phyloP scores from a whole-genome alignment of 805 yeast genomes.

The Sugiyamaella americana region DNA sequence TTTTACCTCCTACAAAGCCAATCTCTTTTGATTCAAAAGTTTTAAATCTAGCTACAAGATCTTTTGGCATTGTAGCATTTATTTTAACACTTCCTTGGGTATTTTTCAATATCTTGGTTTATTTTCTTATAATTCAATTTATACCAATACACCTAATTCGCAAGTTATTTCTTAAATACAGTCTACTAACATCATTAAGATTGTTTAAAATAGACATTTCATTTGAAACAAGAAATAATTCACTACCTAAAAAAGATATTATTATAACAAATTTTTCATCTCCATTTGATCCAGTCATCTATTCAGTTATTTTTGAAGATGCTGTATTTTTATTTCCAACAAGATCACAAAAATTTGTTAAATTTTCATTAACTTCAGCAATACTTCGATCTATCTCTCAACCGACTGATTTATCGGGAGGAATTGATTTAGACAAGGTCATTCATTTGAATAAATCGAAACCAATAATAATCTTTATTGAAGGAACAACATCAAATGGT shows the following conservation, averaged over 20 bases:
- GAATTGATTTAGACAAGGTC: neutral
- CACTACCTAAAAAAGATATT: slow-evolving; percentile 40
- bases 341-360: neutral
- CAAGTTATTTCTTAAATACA: slow-evolving; percentile 5
- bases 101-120: slow-evolving; percentile 5
- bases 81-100: slow-evolving; percentile 15
- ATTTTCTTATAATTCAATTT: slow-evolving; percentile 11
- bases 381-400: neutral
- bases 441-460: slow-evolving; percentile 21
- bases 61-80: neutral
- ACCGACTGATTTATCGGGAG: neutral
- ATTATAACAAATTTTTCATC: slow-evolving; percentile 52
- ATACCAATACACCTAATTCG: slow-evolving; percentile 7
- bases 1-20: slow-evolving; percentile 46
- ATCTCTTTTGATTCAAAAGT: neutral
- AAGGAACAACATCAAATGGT: slow-evolving; percentile 85
- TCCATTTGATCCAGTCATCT: slow-evolving; percentile 50
- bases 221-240: neutral
- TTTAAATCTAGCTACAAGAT: neutral
- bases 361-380: neutral
- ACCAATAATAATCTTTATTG: slow-evolving; percentile 55
- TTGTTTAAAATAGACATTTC: slow-evolving; percentile 6
- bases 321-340: slow-evolving; percentile 8
- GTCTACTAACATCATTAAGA: slow-evolving; percentile 3
- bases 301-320: slow-evolving; percentile 18